Percentiles rank a stretch among this genome's conserved stretches.
Conservation (phyloP, 2,329 filamentous ascomycete genomes). For the Sclerotinia spermophila region DNA sequence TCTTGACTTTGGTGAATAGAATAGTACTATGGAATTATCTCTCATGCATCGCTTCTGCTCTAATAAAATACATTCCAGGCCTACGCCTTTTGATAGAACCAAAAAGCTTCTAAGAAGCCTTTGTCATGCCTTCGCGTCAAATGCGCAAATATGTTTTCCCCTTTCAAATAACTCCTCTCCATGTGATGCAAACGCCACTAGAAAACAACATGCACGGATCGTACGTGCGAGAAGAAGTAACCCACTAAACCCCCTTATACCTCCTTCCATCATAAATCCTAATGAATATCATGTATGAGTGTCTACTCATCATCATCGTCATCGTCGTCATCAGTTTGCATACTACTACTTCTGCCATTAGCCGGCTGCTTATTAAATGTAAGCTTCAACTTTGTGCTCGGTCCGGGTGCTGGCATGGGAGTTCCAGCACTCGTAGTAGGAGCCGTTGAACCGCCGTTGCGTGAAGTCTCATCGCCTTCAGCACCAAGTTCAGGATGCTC, state of each 20-base stretch:
- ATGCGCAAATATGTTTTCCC: conserved; percentile 7
- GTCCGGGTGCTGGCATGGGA: conserved; percentile 55
- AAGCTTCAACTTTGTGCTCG: conserved; percentile 58
- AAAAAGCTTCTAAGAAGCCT: neutral
- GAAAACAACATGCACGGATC: conserved; percentile 14
- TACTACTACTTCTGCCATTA: conserved; percentile 41
- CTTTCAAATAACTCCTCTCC: conserved; percentile 5
- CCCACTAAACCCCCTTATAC: conserved; percentile 20
- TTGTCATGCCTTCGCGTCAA: conserved; percentile 10
- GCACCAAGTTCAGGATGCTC: conserved; percentile 51
- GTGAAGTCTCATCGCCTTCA: conserved; percentile 46
- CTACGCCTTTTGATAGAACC: conserved; percentile 19
- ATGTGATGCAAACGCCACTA: conserved; percentile 22
- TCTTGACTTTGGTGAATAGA: neutral
- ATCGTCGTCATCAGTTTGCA: conserved; percentile 53
- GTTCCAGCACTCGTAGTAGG: conserved; percentile 60
- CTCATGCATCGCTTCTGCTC: conserved; percentile 23
- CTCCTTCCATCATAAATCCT: conserved; percentile 17
- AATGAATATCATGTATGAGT: conserved; percentile 19
- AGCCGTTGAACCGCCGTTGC: conserved; percentile 39
- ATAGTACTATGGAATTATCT: conserved; percentile 1
- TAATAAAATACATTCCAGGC: conserved; percentile 38
- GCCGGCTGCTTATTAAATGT: conserved; percentile 48
- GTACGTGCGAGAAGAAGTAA: conserved; percentile 17
- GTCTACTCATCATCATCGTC: conserved; percentile 38